Conservation (phyloP, 1,284 basidiomycete species). For the Ganoderma meredithae region DNA sequence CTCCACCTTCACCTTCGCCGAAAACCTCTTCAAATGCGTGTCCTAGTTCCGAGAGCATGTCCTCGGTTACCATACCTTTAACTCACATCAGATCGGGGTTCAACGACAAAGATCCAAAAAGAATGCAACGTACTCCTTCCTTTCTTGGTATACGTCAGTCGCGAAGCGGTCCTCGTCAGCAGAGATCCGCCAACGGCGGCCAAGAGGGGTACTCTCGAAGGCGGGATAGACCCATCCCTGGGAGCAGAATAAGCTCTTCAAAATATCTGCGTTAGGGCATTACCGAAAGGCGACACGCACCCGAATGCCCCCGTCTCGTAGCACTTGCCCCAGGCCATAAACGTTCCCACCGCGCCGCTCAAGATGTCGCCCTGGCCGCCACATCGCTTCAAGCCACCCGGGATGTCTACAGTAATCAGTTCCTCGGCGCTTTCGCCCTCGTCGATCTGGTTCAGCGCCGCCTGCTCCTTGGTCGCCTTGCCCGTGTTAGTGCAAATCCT, state of each 20-base stretch:
- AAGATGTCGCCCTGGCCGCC: conserved; percentile 97
- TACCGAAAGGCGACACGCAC: conserved; percentile 44
- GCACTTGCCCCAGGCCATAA: conserved; percentile 94
- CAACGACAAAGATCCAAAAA: background rate
- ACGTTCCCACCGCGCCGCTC: conserved; percentile 86
- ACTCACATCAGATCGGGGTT: background rate
- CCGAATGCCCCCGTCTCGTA: conserved; percentile 86
- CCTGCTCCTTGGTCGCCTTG: conserved; percentile 49
- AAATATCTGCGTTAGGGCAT: no score
- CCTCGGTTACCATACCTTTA: conserved; percentile 84
- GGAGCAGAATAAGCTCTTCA: conserved; percentile 7
- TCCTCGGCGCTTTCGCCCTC: conserved; percentile 50
- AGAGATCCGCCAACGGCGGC: conserved; percentile 91
- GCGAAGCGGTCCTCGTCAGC: conserved; percentile 86
- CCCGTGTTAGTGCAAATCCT: conserved; percentile 73
- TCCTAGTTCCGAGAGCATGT: conserved; percentile 84
- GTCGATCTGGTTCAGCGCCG: conserved; percentile 41
- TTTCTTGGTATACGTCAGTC: conserved; percentile 76
- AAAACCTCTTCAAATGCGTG: conserved; percentile 80
- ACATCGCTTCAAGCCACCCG: conserved; percentile 90
- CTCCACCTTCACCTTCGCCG: conserved; percentile 53
- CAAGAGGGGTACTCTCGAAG: conserved; percentile 78
- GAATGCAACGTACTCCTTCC: conserved; percentile 54
- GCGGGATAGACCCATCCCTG: conserved; percentile 59
- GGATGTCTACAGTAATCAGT: conserved; percentile 70